Percentiles rank a stretch among this genome's conserved stretches.
These are phyloP conservation scores for Teunomyces panamensis DNA, from an alignment of 805 yeast genomes.

Conservation along the genomic window DNA sequence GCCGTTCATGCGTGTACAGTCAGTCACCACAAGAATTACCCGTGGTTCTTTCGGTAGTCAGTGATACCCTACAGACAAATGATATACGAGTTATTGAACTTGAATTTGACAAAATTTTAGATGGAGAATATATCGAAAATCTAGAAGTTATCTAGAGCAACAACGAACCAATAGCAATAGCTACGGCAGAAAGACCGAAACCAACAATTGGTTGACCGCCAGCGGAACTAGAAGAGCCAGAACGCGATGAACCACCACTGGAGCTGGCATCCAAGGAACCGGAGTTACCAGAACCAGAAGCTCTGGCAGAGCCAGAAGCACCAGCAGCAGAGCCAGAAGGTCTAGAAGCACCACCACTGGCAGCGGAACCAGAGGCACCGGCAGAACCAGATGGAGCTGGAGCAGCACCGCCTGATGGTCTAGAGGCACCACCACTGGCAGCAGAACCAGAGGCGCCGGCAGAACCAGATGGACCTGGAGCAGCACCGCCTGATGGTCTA, in stretches of 20 bases:
- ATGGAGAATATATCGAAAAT: not conserved
- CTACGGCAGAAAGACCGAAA: not conserved
- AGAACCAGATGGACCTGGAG: slow-evolving; percentile 2
- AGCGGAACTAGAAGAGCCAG: slow-evolving; percentile 6
- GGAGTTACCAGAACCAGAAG: slow-evolving; percentile 5
- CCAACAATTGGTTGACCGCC: slow-evolving; percentile 5
- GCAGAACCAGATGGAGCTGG: slow-evolving; percentile 1
- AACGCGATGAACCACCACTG: slow-evolving; percentile 1
- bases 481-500: not conserved
- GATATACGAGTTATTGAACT: not conserved
- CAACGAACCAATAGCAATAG: not conserved
- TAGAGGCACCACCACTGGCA: not conserved
- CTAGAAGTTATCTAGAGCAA: not conserved
- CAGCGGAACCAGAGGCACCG: slow-evolving; percentile 7
- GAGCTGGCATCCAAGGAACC: slow-evolving; percentile 5
- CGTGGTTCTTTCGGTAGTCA: slow-evolving; percentile 8
- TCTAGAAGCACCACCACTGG: slow-evolving; percentile 6
- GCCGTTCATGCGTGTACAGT: slow-evolving; percentile 6
- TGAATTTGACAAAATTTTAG: not conserved
- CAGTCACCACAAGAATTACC: slow-evolving; percentile 3
- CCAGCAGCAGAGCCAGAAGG: not conserved
- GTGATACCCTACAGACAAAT: not conserved
- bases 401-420: slow-evolving; percentile 1
- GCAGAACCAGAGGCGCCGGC: not conserved
- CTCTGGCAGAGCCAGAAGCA: not conserved